Evolutionary conservation across 2,329 filamentous ascomycete species (phyloP).

Genomic region (Aspergillus caelatus): DNA sequence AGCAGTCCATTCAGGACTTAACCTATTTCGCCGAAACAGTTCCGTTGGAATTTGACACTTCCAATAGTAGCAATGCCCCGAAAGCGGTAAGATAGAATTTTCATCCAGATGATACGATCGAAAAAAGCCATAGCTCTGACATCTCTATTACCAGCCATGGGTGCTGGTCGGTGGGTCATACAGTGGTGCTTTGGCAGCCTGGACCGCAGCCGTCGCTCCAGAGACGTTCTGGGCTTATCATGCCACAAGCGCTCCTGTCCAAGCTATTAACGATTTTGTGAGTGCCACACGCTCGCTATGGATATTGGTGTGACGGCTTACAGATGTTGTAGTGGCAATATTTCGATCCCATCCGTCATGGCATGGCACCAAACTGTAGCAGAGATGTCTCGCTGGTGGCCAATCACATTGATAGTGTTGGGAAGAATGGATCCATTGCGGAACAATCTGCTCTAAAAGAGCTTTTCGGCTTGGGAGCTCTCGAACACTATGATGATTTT

Average conservation of each 20-base stretch:
- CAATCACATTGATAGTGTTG: constrained; percentile 57
- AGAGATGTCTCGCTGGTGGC: constrained; percentile 55
- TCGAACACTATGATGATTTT: constrained; percentile 58
- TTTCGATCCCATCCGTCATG: constrained; percentile 58
- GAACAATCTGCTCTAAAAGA: constrained; percentile 52
- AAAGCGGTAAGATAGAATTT: background rate
- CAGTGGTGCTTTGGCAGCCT: constrained; percentile 58
- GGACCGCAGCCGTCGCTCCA: constrained; percentile 56
- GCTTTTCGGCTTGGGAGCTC: constrained; percentile 55
- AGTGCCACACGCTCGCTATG: background rate
- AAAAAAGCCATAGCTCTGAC: constrained; percentile 41
- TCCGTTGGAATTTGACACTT: constrained; percentile 47
- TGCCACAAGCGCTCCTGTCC: constrained; percentile 58
- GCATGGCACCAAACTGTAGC: constrained; percentile 63
- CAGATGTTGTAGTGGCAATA: constrained; percentile 55
- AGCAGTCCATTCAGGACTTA: constrained; percentile 58
- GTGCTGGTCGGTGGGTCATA: constrained; percentile 61
- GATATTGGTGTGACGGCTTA: background rate
- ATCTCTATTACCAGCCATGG: constrained; percentile 50
- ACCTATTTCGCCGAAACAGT: constrained; percentile 58
- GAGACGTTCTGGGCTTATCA: constrained; percentile 65
- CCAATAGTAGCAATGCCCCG: background rate
- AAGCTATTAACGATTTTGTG: constrained; percentile 58
- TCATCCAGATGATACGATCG: too few species aligned
- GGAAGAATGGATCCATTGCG: constrained; percentile 45